Evolutionary conservation across 805 yeast species (phyloP).

Genomic region (Candida qinlingensis): DNA sequence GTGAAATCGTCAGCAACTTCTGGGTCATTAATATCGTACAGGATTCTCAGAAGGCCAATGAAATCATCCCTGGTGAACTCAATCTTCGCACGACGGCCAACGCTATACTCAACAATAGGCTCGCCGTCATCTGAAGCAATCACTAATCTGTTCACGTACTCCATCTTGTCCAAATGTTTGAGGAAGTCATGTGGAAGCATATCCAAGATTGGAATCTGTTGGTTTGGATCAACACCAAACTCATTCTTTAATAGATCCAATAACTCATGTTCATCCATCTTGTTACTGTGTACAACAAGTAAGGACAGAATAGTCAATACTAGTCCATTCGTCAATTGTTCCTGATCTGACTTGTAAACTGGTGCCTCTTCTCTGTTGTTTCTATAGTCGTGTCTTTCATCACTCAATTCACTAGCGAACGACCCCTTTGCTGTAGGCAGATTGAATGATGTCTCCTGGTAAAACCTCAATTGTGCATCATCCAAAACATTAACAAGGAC

Average conservation of each 20-base stretch:
- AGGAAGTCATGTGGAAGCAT: conserved; percentile 17
- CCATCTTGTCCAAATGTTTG: conserved; percentile 22
- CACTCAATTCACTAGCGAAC: conserved; percentile 21
- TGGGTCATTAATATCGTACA: conserved; percentile 15
- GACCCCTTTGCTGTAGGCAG: conserved; percentile 5
- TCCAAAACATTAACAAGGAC: conserved; percentile 11
- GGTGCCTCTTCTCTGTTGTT: conserved; percentile 16
- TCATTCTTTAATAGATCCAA: conserved; percentile 34
- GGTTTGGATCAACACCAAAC: conserved; percentile 21
- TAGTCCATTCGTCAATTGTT: conserved; percentile 18
- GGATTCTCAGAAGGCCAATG: conserved; percentile 17
- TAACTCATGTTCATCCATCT: conserved; percentile 37
- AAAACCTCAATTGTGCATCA: conserved; percentile 12
- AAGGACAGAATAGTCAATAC: conserved; percentile 18
- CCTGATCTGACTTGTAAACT: conserved; percentile 12
- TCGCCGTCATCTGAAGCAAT: conserved; percentile 17
- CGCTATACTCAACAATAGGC: conserved; percentile 24
- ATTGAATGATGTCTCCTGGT: conserved; percentile 16
- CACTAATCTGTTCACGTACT: conserved; percentile 20
- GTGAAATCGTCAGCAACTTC: conserved; percentile 16
- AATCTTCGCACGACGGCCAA: conserved; percentile 25
- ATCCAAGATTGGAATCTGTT: conserved; percentile 10
- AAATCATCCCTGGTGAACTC: conserved; percentile 25
- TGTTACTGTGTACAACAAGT: conserved; percentile 23
- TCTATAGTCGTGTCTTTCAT: conserved; percentile 22